Percentiles rank a stretch among this genome's conserved stretches.
These are phyloP conservation scores for Pseudogymnoascus sp. DNA, from an alignment of 2,329 filamentous ascomycete species.

Conservation along the genomic window DNA sequence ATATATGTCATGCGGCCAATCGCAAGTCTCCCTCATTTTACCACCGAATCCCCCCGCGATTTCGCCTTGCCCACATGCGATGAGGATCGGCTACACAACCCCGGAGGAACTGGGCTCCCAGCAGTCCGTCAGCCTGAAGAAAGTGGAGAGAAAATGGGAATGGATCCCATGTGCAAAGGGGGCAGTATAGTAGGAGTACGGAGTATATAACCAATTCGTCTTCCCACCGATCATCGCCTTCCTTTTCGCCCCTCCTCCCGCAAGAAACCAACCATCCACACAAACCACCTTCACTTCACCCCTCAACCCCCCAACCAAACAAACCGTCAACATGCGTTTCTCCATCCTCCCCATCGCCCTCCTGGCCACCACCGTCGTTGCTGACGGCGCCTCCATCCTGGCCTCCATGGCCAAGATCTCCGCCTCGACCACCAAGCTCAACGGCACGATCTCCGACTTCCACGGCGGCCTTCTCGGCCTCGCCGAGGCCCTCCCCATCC, in stretches of 20 bases:
- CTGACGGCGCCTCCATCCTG: constrained; percentile 21
- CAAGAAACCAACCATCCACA: background rate
- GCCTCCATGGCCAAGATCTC: constrained; percentile 20
- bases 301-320: background rate
- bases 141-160: background rate
- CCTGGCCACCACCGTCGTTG: constrained; percentile 18
- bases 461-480: constrained; percentile 13
- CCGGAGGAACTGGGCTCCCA: background rate
- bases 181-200: background rate
- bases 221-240: background rate
- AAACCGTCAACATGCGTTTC: constrained; percentile 18
- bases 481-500: constrained; percentile 30
- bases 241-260: background rate
- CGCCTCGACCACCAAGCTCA: constrained; percentile 18
- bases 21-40: background rate
- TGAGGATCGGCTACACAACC: background rate
- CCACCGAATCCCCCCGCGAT: background rate
- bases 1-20: background rate
- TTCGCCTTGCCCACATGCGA: constrained; percentile 3
- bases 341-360: constrained; percentile 15
- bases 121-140: background rate
- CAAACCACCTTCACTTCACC: background rate
- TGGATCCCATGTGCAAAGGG: constrained; percentile 3
- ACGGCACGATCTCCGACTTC: constrained; percentile 17
- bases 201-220: constrained; percentile 2